Base-by-base conservation (phyloP, 1,139 yeast species). In the Yamadazyma diospyri region DNA sequence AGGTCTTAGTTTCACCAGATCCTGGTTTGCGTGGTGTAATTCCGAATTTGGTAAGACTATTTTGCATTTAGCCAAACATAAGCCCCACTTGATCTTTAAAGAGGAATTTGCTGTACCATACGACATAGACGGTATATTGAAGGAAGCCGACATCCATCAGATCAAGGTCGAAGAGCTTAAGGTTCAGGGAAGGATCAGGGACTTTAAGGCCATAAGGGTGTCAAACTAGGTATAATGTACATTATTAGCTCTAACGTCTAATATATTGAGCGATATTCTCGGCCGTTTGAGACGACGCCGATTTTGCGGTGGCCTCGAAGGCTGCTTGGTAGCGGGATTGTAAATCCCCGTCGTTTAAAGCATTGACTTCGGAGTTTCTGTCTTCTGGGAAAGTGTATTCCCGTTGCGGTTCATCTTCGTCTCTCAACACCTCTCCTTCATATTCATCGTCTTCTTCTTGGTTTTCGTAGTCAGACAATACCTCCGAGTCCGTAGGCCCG, bases 11-110 rank as follows among this genome's bases (percentile, higher is more conserved):
- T 81, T 57, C 48, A 82, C 94, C 0, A 63, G 95, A 38, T 73
- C 89, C 2, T 87, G 96, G 95, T 88, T 88, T 61, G 84, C 95
- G 3, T 88, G 96, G 96, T 86, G 95, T 47, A 88, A 87, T 52
- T 79, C 94, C 1, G 95, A 87, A 55, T 86, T 87, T 58, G 95
- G 92, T 8, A 84, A 82, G 54, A 82, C 95, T 0, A 79, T 87
- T 7, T 53, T 87, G 32, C 80, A 86, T 49, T 62, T 87, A 43
- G 92, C 94, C 0, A 61, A 70, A 36, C 61, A 84, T 28, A 85
- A 82, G 50, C 95, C 95, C 0, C 76, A 83, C 49, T 60, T 86
- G 45, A 72, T 86, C 11, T 81, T 83, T 51, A 74, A 72, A 32
- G 55, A 62, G 2, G 66, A 65, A 38, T 69, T 41, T 41, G 42